These are phyloP conservation scores for Fraxinus baroniana DNA, from an alignment of 305 asterid species.

Conservation along the genomic window DNA sequence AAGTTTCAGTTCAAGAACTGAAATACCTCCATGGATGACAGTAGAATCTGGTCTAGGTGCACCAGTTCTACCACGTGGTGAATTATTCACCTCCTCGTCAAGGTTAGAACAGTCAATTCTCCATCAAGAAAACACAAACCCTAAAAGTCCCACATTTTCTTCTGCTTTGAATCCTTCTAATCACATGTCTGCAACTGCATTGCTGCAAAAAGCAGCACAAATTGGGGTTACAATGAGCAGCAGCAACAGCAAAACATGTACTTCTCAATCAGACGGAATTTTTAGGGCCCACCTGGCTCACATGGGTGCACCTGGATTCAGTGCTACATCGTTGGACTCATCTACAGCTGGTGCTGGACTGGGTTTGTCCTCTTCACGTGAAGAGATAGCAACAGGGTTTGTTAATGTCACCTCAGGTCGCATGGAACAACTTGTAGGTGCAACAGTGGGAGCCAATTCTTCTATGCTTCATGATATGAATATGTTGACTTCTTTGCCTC, in stretches of 20 bases:
- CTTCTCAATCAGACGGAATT: neutral
- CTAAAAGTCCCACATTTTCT: conserved; percentile 3
- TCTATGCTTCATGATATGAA: conserved; percentile 19
- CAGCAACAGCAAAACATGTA: conserved; percentile 3
- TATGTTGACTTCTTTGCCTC: conserved; percentile 30
- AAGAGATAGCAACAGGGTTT: conserved; percentile 31
- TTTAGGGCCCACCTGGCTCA: conserved; percentile 34
- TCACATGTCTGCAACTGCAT: conserved; percentile 72
- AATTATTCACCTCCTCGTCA: conserved; percentile 18
- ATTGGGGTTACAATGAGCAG: conserved; percentile 65
- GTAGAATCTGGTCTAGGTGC: conserved; percentile 9
- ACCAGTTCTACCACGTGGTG: neutral
- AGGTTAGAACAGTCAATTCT: conserved; percentile 25
- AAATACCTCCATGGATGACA: conserved; percentile 54
- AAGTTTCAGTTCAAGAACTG: conserved; percentile 30
- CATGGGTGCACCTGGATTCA: conserved; percentile 46
- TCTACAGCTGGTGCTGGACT: conserved; percentile 39
- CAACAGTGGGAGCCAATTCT: neutral
- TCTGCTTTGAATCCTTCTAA: conserved; percentile 21
- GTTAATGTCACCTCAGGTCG: conserved; percentile 31
- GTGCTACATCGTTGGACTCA: conserved; percentile 36
- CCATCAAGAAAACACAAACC: conserved; percentile 35
- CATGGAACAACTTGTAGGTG: conserved; percentile 39
- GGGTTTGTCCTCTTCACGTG: conserved; percentile 41
- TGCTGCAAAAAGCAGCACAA: conserved; percentile 70